These are phyloP conservation scores for Dactylorhiza incarnata DNA, from an alignment of 106 monocot genomes.

Conservation along the genomic window DNA sequence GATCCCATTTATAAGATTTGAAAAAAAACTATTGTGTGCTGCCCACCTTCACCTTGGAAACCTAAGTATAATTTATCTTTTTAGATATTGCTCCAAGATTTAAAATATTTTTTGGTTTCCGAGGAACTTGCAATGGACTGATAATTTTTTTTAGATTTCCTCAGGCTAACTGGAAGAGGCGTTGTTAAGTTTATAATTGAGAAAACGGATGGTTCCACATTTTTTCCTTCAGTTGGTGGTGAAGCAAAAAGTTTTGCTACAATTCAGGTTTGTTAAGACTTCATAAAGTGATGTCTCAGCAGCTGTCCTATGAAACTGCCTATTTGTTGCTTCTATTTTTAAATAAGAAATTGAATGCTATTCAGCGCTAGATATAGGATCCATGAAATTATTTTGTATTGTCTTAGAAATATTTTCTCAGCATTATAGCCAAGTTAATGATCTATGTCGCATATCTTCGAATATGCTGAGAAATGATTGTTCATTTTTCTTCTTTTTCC, in stretches of 20 bases:
- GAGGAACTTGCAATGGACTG: not conserved
- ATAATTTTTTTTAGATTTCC: slow-evolving; percentile 9
- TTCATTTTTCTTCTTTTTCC: not conserved
- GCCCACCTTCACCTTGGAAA: too few species aligned
- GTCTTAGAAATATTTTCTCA: not conserved
- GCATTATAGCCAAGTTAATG: not conserved
- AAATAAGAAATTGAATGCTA: not conserved
- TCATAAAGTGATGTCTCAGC: not conserved
- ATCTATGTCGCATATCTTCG: not conserved
- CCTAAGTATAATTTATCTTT: not conserved
- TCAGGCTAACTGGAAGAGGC: slow-evolving; percentile 86
- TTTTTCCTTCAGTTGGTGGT: slow-evolving; percentile 76
- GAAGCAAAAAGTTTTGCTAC: slow-evolving; percentile 64
- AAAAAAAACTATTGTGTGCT: too few species aligned
- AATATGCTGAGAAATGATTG: not conserved
- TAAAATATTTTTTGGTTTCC: not conserved
- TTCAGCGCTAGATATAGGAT: not conserved
- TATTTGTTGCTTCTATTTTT: not conserved
- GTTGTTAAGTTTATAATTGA: slow-evolving; percentile 74
- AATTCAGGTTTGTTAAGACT: slow-evolving; percentile 55
- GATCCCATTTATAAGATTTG: too few species aligned
- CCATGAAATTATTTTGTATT: not conserved
- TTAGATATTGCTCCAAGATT: not conserved
- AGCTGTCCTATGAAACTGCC: not conserved
- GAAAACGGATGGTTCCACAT: slow-evolving; percentile 74